Evolutionary conservation across 208 protist genomes (phyloP), one percentile per base, ranked within the genome.

Genomic region (Leishmania martiniquensis): DNA sequence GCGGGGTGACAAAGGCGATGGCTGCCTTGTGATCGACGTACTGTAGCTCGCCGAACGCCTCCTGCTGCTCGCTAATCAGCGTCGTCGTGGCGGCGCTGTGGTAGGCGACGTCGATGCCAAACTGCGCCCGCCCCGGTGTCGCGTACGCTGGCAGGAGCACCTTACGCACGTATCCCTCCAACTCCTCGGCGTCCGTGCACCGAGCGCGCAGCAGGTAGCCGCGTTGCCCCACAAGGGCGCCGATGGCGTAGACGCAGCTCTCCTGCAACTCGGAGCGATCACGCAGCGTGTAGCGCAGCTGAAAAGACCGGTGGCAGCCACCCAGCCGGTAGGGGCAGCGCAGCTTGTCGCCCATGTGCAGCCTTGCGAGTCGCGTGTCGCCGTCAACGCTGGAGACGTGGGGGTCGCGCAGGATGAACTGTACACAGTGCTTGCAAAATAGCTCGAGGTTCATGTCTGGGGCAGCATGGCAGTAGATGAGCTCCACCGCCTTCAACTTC

Each of bases 11-110:
- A 76, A 97, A 96, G 69, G 89, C 80, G 25, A 96, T 83, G 25
- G 92, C 91, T 20, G 94, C 94, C 76, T 95, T 87, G 57, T 91
- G 84, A 66, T 97, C 94, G 20, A 90, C 86, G 83, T 96, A 97
- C 60, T 84, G 85, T 65, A 97, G 75, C 87, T 96, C 91, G 6
- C 94, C 94, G 52, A 89, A 94, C 4, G 82, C 85, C 77, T 93
- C 88, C 78, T 93, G 91, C 78, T 95, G 94, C 59, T 92, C 92
- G 59, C 83, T 83, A 6, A 95, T 84, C 57, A 92, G 75, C 1
- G 73, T 72, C 1, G 85, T 92, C 13, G 85, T 75, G 51, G 71
- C 22, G 4, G 91, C 85, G 52, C 90, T 85, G 81, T 84, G 75
- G 80, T 97, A 96, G 15, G 62, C 70, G 10, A 96, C 82, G n/a